Conservation (phyloP, 2,329 filamentous ascomycete species). For the Colletotrichum sp. region DNA sequence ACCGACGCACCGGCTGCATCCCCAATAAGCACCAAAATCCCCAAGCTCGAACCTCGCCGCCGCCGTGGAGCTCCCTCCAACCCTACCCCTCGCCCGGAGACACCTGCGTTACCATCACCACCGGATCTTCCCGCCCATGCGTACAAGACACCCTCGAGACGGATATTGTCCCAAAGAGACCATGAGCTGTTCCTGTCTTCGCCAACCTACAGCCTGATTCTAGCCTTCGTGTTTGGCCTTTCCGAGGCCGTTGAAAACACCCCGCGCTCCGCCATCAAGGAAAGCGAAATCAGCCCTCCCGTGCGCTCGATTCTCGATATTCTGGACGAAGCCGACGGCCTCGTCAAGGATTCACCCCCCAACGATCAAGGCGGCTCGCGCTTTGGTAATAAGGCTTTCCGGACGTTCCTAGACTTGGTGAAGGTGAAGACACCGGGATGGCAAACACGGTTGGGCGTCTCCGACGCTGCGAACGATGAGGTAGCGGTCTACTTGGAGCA, state of each 20-base stretch:
- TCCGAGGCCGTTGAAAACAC: conserved; percentile 79
- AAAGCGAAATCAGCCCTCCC: conserved; percentile 60
- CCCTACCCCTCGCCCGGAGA: conserved; percentile 71
- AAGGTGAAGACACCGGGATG: conserved; percentile 61
- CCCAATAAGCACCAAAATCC: conserved; percentile 47
- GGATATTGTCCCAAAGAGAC: conserved; percentile 82
- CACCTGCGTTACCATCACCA: conserved; percentile 73
- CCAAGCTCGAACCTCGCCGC: conserved; percentile 70
- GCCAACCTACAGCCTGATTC: conserved; percentile 74
- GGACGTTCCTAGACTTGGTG: conserved; percentile 76
- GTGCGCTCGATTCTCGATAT: conserved; percentile 71
- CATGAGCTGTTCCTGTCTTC: conserved; percentile 83
- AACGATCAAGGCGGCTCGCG: conserved; percentile 86
- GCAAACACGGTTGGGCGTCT: conserved; percentile 67
- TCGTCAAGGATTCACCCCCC: conserved; percentile 75
- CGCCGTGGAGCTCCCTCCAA: conserved; percentile 58
- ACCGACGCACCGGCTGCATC: background rate
- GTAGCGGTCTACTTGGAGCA: conserved; percentile 80
- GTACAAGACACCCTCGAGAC: conserved; percentile 73
- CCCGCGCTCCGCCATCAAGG: conserved; percentile 66
- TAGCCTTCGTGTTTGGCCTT: conserved; percentile 85
- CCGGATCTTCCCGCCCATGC: conserved; percentile 63
- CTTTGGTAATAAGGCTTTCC: conserved; percentile 94
- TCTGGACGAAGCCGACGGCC: conserved; percentile 69
- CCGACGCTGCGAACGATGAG: conserved; percentile 66